phyloP scores from a whole-genome alignment of 148 eudicot genomes.

The Agrostemma githago region DNA sequence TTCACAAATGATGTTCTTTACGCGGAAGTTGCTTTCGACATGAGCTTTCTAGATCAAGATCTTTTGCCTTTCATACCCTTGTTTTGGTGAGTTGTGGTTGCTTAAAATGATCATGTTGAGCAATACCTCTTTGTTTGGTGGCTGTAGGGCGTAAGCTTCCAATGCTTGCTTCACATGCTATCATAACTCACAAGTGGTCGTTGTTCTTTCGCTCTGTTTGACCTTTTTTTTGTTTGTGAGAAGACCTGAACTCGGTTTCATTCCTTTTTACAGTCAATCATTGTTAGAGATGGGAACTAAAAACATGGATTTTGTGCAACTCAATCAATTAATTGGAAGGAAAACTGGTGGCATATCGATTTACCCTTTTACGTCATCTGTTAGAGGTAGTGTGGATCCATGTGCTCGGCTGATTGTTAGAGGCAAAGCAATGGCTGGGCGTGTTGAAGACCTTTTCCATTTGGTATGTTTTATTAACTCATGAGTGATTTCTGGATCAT shows the following conservation, averaged over 20 bases:
- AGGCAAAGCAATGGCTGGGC: conserved; percentile 97
- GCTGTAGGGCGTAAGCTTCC: background rate
- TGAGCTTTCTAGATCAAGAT: conserved; percentile 82
- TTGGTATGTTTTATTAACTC: conserved; percentile 43
- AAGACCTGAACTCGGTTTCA: background rate
- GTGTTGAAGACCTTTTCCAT: conserved; percentile 76
- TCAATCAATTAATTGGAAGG: conserved; percentile 95
- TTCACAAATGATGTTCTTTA: conserved; percentile 95
- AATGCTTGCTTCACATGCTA: background rate
- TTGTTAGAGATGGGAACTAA: conserved; percentile 98
- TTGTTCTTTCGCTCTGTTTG: background rate
- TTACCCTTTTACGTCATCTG: conserved; percentile 84
- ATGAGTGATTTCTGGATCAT: background rate
- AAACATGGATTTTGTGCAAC: conserved; percentile 90
- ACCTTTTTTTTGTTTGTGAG: background rate
- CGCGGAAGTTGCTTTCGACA: conserved; percentile 82
- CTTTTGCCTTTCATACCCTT: conserved; percentile 89
- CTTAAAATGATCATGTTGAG: background rate
- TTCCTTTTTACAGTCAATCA: conserved; percentile 56
- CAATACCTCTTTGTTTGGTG: background rate
- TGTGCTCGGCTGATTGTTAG: conserved; percentile 74
- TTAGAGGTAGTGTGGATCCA: conserved; percentile 64
- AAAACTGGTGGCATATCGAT: conserved; percentile 97
- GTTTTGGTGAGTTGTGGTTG: conserved; percentile 65
- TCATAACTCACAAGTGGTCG: background rate